phyloP scores from a whole-genome alignment of 352 stramenopile genomes.

The Globisporangium parvum region DNA sequence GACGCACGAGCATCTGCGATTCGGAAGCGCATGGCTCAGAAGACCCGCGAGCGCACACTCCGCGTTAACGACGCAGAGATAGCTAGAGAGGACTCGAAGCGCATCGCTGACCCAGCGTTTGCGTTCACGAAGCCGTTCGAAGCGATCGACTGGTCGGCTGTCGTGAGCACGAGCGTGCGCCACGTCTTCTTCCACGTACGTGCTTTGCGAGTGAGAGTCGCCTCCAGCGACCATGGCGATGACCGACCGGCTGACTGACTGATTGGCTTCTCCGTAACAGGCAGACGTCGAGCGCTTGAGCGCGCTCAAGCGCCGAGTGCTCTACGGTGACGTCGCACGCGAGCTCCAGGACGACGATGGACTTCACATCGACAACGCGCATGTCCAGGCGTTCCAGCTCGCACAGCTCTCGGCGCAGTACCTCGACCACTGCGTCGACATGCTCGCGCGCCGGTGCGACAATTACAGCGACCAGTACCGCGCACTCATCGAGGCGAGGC shows the following conservation, averaged over 20 bases:
- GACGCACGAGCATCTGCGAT: slow-evolving; percentile 22
- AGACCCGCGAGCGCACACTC: neutral
- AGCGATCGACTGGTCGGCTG: slow-evolving; percentile 46
- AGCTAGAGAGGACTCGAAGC: neutral
- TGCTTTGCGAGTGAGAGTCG: neutral
- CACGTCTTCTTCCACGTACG: slow-evolving; percentile 62
- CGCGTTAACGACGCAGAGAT: neutral
- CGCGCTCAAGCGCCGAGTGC: slow-evolving; percentile 41
- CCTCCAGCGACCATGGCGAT: neutral
- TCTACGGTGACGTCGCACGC: slow-evolving; percentile 44
- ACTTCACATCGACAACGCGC: slow-evolving; percentile 42
- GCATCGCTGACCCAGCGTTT: slow-evolving; percentile 48
- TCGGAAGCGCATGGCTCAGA: slow-evolving; percentile 13
- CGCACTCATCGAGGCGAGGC: slow-evolving; percentile 11
- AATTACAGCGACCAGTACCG: slow-evolving; percentile 35
- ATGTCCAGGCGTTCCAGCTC: slow-evolving; percentile 43
- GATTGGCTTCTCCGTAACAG: slow-evolving; percentile 6
- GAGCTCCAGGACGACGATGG: slow-evolving; percentile 45
- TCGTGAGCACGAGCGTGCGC: slow-evolving; percentile 48
- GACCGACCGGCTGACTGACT: neutral
- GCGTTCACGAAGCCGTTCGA: slow-evolving; percentile 39
- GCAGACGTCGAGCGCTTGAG: slow-evolving; percentile 47
- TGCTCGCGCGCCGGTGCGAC: slow-evolving; percentile 26
- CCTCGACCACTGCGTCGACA: slow-evolving; percentile 49
- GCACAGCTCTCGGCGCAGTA: slow-evolving; percentile 68